Conservation (phyloP, 2,329 filamentous ascomycete genomes). For the Piedraia hortae region DNA sequence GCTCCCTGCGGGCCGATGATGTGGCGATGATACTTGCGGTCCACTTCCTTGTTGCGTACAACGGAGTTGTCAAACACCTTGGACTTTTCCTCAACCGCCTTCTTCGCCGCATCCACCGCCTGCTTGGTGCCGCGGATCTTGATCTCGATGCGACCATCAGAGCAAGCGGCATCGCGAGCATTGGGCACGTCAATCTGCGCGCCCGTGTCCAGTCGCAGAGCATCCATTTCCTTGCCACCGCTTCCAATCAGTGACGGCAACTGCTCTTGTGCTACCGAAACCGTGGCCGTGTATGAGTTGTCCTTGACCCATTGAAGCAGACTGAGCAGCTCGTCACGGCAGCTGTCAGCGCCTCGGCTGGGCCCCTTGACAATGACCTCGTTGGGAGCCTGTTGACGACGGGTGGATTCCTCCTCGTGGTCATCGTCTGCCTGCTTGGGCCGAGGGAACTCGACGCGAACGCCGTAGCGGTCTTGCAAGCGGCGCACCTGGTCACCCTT, state of each 20-base stretch:
- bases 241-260: constrained; percentile 83
- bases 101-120: constrained; percentile 76
- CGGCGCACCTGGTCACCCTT: constrained; percentile 73
- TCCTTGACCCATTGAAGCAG: constrained; percentile 75
- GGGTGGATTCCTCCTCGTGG: constrained; percentile 37
- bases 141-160: constrained; percentile 50
- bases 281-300: constrained; percentile 50
- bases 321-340: constrained; percentile 70
- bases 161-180: constrained; percentile 38
- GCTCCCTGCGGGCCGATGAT: constrained; percentile 70
- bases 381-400: constrained; percentile 44
- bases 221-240: constrained; percentile 72
- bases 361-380: constrained; percentile 80
- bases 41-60: constrained; percentile 59
- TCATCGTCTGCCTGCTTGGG: constrained; percentile 26
- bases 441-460: constrained; percentile 88
- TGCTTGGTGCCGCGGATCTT: constrained; percentile 77
- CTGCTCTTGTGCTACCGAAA: constrained; percentile 74
- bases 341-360: constrained; percentile 74
- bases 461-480: constrained; percentile 74
- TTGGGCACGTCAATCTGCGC: constrained; percentile 81
- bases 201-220: constrained; percentile 56
- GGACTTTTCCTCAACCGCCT: constrained; percentile 63
- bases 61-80: constrained; percentile 77
- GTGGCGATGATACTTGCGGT: constrained; percentile 73